These are phyloP conservation scores for Podospora didyma DNA, from an alignment of 495 filamentous ascomycete species.

Conservation along the genomic window DNA sequence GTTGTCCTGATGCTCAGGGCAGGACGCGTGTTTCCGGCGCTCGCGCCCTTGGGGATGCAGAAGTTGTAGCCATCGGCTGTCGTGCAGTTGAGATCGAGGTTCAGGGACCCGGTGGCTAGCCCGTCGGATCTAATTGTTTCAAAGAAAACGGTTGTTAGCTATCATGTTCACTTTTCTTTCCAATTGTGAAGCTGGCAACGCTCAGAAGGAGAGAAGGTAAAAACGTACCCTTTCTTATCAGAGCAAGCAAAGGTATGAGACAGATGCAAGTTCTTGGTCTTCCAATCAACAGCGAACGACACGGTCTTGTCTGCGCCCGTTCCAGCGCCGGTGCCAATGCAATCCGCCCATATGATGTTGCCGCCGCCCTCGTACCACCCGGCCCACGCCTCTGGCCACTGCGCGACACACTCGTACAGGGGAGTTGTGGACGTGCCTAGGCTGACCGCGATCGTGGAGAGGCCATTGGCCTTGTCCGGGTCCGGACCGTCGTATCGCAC, in stretches of 20 bases:
- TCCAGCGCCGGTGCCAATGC: conserved; percentile 39
- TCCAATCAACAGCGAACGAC: conserved; percentile 36
- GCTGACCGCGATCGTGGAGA: conserved; percentile 33
- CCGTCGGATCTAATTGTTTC: conserved; percentile 21
- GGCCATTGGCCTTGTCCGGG: conserved; percentile 20
- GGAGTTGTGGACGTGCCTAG: conserved; percentile 21
- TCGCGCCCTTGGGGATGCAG: conserved; percentile 23
- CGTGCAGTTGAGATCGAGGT: conserved; percentile 29
- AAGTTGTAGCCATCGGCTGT: conserved; percentile 16
- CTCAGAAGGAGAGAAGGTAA: not conserved
- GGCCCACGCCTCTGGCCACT: conserved; percentile 37
- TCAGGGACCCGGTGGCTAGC: conserved; percentile 30
- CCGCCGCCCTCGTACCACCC: conserved; percentile 30
- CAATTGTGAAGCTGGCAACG: not conserved
- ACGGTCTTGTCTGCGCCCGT: conserved; percentile 29
- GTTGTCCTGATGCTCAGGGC: conserved; percentile 21
- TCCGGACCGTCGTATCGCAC: conserved; percentile 33
- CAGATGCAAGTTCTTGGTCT: conserved; percentile 31
- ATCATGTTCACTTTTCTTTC: not conserved
- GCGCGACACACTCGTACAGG: conserved; percentile 36
- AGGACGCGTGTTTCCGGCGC: conserved; percentile 7
- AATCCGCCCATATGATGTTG: conserved; percentile 38
- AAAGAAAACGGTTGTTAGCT: not conserved
- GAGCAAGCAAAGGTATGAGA: conserved; percentile 37
- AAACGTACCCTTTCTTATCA: conserved; percentile 30